Percentiles rank a stretch among this genome's conserved stretches.
Evolutionary conservation across 1,284 basidiomycete species (phyloP).

Genomic region (Naganishia albida): DNA sequence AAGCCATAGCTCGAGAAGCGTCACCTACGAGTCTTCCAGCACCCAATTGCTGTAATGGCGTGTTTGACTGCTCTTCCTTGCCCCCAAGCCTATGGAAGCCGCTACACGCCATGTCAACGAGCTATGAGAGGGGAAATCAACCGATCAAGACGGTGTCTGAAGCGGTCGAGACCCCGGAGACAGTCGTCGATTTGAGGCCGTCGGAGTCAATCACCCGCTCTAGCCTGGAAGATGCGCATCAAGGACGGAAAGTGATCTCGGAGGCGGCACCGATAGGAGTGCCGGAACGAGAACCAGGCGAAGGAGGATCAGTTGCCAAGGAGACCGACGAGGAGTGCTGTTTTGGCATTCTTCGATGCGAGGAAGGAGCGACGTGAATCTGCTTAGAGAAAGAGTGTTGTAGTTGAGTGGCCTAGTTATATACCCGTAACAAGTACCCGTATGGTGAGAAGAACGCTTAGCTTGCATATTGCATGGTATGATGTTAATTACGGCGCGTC

Average conservation of each 20-base stretch:
- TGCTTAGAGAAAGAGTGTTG: no score
- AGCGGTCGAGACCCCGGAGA: neutral
- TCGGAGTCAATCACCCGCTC: no score
- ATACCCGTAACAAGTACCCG: no score
- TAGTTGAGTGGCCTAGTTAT: no score
- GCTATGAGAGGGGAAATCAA: slow-evolving; percentile 16
- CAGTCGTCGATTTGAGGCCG: no score
- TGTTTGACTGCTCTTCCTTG: slow-evolving; percentile 18
- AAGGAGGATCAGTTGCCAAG: neutral
- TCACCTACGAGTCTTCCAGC: neutral
- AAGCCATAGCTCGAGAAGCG: neutral
- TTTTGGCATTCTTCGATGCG: slow-evolving; percentile 18
- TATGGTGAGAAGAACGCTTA: no score
- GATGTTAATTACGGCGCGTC: no score
- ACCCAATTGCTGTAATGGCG: slow-evolving; percentile 16
- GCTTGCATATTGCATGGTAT: no score
- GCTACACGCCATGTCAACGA: slow-evolving; percentile 18
- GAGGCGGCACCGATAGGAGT: neutral
- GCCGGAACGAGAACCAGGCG: neutral
- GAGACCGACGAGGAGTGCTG: slow-evolving; percentile 10
- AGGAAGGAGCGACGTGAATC: neutral
- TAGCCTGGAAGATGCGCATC: no score
- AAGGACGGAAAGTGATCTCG: neutral
- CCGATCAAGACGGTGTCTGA: neutral
- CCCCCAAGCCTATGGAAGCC: slow-evolving; percentile 22